Percentiles rank a stretch among this genome's conserved stretches.
Conservation (phyloP, 192 early-diverging fungal genomes). For the Backusella parvicylindrica region DNA sequence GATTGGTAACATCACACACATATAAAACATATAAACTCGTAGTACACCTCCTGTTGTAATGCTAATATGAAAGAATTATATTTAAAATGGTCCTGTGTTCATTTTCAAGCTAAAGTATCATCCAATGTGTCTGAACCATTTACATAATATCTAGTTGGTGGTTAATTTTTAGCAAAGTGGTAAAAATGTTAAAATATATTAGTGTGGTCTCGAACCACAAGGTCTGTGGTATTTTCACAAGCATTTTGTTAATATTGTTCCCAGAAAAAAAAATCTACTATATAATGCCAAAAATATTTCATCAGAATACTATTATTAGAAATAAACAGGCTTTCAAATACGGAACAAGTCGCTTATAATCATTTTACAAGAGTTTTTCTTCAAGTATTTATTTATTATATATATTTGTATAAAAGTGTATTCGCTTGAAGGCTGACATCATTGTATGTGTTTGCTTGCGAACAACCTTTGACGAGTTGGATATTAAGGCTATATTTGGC, state of each 20-base stretch:
- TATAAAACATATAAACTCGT: background rate
- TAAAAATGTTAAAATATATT: background rate
- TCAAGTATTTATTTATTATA: too few relatives aligned
- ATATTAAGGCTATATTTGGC: too few relatives aligned
- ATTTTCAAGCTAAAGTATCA: background rate
- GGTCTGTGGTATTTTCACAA: background rate
- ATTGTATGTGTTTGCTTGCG: too few relatives aligned
- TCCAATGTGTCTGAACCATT: background rate
- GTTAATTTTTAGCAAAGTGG: background rate
- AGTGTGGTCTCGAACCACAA: background rate
- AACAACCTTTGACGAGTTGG: too few relatives aligned
- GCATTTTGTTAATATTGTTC: background rate
- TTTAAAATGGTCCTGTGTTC: background rate
- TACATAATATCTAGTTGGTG: background rate
- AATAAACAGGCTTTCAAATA: too few relatives aligned
- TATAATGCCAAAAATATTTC: too few relatives aligned
- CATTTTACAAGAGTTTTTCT: too few relatives aligned
- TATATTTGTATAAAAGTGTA: too few relatives aligned
- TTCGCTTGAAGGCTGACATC: too few relatives aligned
- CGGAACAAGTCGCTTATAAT: too few relatives aligned
- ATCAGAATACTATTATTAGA: too few relatives aligned
- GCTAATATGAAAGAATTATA: background rate
- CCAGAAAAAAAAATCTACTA: too few relatives aligned
- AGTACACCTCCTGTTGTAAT: background rate
- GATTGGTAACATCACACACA: background rate